Percentiles rank a stretch among this genome's conserved stretches.
These are phyloP conservation scores for Arthroderma uncinatum DNA, from an alignment of 2,329 filamentous ascomycete genomes.

Conservation along the genomic window DNA sequence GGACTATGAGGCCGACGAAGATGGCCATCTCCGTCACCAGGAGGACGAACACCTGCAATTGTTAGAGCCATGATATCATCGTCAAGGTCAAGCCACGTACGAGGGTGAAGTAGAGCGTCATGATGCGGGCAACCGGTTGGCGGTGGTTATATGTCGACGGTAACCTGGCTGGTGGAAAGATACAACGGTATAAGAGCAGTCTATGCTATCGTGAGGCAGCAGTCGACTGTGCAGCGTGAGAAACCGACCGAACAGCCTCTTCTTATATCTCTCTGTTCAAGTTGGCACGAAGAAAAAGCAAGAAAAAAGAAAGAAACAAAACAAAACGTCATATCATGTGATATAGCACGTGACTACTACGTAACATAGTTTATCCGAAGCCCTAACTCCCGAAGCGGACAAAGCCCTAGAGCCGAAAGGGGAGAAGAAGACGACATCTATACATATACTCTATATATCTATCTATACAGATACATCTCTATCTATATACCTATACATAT, in stretches of 20 bases:
- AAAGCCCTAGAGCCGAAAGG: background rate
- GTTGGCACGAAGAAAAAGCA: background rate
- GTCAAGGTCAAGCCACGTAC: conserved; percentile 35
- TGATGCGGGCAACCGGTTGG: conserved; percentile 26
- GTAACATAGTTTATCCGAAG: too few species aligned
- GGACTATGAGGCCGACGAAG: conserved; percentile 49
- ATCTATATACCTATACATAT: too few species aligned
- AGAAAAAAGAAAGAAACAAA: background rate
- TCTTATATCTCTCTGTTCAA: background rate
- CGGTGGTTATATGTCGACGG: background rate
- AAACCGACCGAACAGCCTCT: background rate
- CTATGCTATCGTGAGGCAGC: background rate
- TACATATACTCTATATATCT: too few species aligned
- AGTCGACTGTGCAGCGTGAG: background rate
- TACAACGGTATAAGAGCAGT: background rate
- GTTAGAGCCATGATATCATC: background rate
- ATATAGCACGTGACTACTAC: too few species aligned
- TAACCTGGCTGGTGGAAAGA: background rate
- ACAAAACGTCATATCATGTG: conserved; percentile 3
- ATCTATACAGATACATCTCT: too few species aligned
- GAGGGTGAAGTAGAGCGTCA: conserved; percentile 60
- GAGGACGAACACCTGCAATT: conserved; percentile 38
- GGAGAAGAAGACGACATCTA: conserved; percentile 4
- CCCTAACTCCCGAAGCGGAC: background rate
- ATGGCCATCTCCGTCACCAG: conserved; percentile 41